Base-by-base conservation (phyloP, 176 grass and related monocot species). In the Aegilops tauschii region DNA sequence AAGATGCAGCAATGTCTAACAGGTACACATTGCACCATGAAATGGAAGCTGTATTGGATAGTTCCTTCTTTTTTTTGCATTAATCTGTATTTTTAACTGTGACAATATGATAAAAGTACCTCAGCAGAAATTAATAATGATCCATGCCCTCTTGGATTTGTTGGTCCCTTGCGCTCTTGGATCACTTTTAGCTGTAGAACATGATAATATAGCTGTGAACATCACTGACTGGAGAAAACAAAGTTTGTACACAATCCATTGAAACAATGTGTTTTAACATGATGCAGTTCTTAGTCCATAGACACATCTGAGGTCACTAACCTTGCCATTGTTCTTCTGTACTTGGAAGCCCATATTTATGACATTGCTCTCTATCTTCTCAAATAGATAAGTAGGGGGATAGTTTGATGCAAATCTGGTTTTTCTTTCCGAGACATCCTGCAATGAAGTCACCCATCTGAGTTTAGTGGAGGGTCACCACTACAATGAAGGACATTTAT, bases 391-490 rank as follows among this genome's bases (percentile, higher is more conserved):
- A 52, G 64, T 82, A 28, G 97, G 94, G 65, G 94, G 91, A 86
- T 90, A 61, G n/a, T 90, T 90, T 16, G 94, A 96, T 40, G 90
- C 91, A 89, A 99, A 99, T 92, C 89, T 94, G 59, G 93, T 69
- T 66, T 89, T 99, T 77, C 97, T 99, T 89, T 99, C 94, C 34
- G 94, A 94, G 44, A 82, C 87, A 83, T 99, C 94, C 94, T 99
- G 79, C 69, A 88, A 78, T 29, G 40, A 84, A 82, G 21, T 28
- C 35, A 54, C 7, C 25, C 34, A 72, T 65, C 5, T 29, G 31
- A 73, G n/a, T 85, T 84, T 62, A 88, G 52, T 72, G 64, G 65
- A 82, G 52, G 49, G 8, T 78, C 64, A 49, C 31, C 13, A 63
- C 27, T 13, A 50, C 29, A 71, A 50, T 30, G 14, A 70, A 72